These are phyloP conservation scores for Artemisia tridentata DNA, from an alignment of 129 eudicot species.

Conservation along the genomic window DNA sequence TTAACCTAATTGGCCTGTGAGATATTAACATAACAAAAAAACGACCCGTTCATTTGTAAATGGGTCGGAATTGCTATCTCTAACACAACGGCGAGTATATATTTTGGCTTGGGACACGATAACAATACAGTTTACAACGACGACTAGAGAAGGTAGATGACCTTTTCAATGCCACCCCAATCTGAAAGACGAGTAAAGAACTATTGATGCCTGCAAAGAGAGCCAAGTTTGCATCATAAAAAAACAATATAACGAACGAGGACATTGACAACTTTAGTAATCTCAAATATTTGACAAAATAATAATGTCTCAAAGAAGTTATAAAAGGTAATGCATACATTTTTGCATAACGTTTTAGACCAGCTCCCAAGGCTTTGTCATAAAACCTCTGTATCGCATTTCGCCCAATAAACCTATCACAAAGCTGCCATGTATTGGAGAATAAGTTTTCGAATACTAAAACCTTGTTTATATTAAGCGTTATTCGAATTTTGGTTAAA, in stretches of 20 bases:
- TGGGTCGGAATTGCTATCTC: too few relatives aligned
- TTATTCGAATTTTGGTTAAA: background rate
- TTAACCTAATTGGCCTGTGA: too few relatives aligned
- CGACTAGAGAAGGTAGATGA: constrained; percentile 25
- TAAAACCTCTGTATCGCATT: constrained; percentile 68
- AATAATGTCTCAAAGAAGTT: background rate
- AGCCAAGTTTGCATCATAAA: constrained; percentile 17
- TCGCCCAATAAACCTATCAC: constrained; percentile 79
- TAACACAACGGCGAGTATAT: too few relatives aligned
- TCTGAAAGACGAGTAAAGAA: constrained; percentile 77
- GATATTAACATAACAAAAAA: too few relatives aligned
- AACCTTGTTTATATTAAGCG: background rate
- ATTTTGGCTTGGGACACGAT: too few relatives aligned
- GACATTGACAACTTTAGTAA: background rate
- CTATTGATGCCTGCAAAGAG: constrained; percentile 66
- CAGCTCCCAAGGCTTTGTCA: constrained; percentile 69
- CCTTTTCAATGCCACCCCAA: constrained; percentile 90
- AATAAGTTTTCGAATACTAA: constrained; percentile 1
- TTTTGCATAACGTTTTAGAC: constrained; percentile 76
- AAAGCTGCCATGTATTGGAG: constrained; percentile 49
- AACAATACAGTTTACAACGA: background rate
- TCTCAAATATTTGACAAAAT: background rate
- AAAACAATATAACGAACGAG: background rate
- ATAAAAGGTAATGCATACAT: constrained; percentile 41
- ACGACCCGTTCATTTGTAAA: too few relatives aligned